phyloP scores from a whole-genome alignment of 495 filamentous ascomycete genomes.

The Xylaria intraflava region DNA sequence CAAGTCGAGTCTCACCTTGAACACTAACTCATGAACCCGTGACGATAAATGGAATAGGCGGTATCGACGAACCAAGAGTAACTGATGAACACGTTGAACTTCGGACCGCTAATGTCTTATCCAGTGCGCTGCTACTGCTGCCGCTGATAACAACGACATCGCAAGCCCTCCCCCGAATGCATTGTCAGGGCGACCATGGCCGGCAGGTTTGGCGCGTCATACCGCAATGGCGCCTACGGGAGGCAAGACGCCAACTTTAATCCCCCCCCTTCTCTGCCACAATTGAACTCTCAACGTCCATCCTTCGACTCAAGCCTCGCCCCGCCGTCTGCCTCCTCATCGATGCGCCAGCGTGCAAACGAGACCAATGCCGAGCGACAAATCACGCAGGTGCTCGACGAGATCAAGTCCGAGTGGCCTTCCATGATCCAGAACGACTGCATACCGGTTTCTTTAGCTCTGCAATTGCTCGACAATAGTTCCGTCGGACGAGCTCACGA shows the following conservation, averaged over 20 bases:
- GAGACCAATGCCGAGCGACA: slow-evolving; percentile 42
- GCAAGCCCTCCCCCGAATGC: slow-evolving; percentile 15
- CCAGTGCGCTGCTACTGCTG: slow-evolving; percentile 2
- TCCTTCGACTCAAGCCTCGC: slow-evolving; percentile 15
- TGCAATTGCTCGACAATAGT: slow-evolving; percentile 89
- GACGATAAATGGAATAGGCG: no score
- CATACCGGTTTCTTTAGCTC: slow-evolving; percentile 83
- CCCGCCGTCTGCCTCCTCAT: slow-evolving; percentile 15
- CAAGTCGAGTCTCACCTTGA: no score
- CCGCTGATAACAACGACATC: not conserved
- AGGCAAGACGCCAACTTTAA: slow-evolving; percentile 38
- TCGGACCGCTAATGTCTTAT: not conserved
- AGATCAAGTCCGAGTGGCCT: slow-evolving; percentile 83
- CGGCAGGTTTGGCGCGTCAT: slow-evolving; percentile 36
- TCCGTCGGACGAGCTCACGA: slow-evolving; percentile 86
- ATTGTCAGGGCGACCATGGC: slow-evolving; percentile 30
- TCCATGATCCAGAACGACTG: slow-evolving; percentile 84
- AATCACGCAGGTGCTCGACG: slow-evolving; percentile 43
- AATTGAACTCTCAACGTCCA: slow-evolving; percentile 21
- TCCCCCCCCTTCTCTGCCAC: slow-evolving; percentile 25
- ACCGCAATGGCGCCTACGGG: slow-evolving; percentile 34
- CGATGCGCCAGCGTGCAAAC: slow-evolving; percentile 18
- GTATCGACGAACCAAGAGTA: no score
- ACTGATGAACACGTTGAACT: no score
- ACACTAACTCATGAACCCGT: no score